Evolutionary conservation across 805 yeast species (phyloP), one percentile per base, ranked within the genome.

Genomic region (Yamadazyma paraphyllophila): DNA sequence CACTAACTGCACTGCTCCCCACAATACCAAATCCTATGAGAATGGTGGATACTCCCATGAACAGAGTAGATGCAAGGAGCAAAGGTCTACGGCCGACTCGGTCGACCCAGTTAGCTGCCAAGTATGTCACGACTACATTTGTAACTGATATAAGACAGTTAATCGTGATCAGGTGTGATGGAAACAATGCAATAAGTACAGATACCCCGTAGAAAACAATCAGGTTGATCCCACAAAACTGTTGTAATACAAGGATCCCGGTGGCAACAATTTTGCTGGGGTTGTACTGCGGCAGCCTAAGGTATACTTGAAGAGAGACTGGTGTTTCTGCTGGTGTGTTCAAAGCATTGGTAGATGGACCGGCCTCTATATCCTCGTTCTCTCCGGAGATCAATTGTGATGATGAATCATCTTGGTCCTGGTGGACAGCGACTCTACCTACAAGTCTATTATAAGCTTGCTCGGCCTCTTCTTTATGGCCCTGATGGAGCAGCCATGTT

Each of bases 201-300:
- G 88, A 80, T 4, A 92, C 97, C 4, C 99, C 99, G 62, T 92
- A 94, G 61, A 92, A 88, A 15, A 94, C 81, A 48, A 94, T 89
- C 1, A 96, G 82, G 63, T 94, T 94, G 60, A 94, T 88, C 29
- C 99, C 99, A 55, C 89, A 82, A 47, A 92, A 80, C 63, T 94
- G 99, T 67, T 94, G 99, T 13, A 91, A 84, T 15, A 83, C 68
- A 73, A 91, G 78, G 13, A 89, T 75, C 2, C 85, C 80, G 0
- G 90, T 80, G 8, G 90, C 86, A 0, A 83, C 85, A 14, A 77
- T 56, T 39, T 83, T 71, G 4, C 94, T 82, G 43, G 77, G 78
- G 29, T 67, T 62, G 64, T 78, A 89, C 36, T 64, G 72, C 0
- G 78, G 66, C 13, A 73, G 66, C 0, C 71, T 69, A 36, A 85